These are phyloP conservation scores for Circinella minor DNA, from an alignment of 371 early-diverging fungal genomes.

Conservation along the genomic window DNA sequence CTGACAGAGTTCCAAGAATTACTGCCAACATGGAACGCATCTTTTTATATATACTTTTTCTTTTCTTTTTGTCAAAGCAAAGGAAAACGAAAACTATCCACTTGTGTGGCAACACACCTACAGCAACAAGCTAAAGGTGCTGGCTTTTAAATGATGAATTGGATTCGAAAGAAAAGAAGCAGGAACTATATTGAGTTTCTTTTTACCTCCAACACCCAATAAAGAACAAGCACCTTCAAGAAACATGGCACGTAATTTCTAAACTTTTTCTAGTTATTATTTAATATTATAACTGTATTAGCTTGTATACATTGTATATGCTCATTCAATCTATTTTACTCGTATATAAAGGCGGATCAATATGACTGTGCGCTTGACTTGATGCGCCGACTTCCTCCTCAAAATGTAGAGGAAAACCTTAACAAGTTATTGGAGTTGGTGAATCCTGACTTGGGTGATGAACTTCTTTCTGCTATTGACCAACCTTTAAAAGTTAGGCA, in stretches of 20 bases:
- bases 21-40: slow-evolving; percentile 11
- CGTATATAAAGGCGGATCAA: slow-evolving; percentile 47
- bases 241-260: neutral
- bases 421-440: slow-evolving; percentile 81
- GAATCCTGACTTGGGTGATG: slow-evolving; percentile 86
- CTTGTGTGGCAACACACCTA: too few species aligned
- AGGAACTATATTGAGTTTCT: too few species aligned
- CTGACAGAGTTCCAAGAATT: neutral
- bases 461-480: slow-evolving; percentile 89
- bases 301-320: neutral
- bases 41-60: neutral
- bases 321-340: too few species aligned
- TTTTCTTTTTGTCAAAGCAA: neutral
- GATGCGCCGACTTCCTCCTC: slow-evolving; percentile 96
- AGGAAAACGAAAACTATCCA: neutral
- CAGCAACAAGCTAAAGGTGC: too few species aligned
- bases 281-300: neutral
- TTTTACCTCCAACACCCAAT: too few species aligned
- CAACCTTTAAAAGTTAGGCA: slow-evolving; percentile 88
- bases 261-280: neutral
- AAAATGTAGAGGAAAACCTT: slow-evolving; percentile 88
- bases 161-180: too few species aligned
- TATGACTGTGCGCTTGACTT: slow-evolving; percentile 95
- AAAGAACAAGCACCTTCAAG: neutral
- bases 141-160: too few species aligned